Conservation (phyloP, 2,329 filamentous ascomycete species). For the Microcyclosporella mali region DNA sequence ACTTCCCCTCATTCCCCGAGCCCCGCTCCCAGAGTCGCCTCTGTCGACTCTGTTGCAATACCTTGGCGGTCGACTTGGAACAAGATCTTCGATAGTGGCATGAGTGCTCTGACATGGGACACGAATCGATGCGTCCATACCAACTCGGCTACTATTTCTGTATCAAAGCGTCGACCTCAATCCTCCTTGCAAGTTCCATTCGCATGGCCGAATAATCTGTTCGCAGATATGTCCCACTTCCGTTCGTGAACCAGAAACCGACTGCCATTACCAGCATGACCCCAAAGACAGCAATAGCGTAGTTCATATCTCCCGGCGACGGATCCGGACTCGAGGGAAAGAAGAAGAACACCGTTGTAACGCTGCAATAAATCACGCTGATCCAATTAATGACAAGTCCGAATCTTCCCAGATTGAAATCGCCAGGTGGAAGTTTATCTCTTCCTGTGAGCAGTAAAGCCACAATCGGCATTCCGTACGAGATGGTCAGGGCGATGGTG, state of each 20-base stretch:
- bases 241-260: conserved; percentile 48
- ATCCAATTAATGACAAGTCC: conserved; percentile 33
- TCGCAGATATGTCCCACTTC: conserved; percentile 34
- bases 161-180: conserved; percentile 7
- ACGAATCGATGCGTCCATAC: too few relatives aligned
- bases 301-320: conserved; percentile 49
- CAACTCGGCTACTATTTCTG: too few relatives aligned
- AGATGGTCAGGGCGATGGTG: conserved; percentile 38
- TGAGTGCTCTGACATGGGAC: too few relatives aligned
- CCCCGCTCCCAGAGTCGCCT: too few relatives aligned
- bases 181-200: conserved; percentile 15
- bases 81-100: too few relatives aligned
- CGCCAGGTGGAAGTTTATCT: conserved; percentile 44
- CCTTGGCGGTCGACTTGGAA: too few relatives aligned
- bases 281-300: conserved; percentile 52
- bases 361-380: conserved; percentile 46
- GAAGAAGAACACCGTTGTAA: conserved; percentile 53
- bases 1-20: too few relatives aligned
- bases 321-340: conserved; percentile 46
- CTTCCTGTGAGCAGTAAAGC: conserved; percentile 43
- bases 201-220: conserved; percentile 19
- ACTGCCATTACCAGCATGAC: conserved; percentile 49
- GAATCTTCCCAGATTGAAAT: conserved; percentile 41
- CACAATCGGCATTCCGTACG: conserved; percentile 37
- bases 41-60: too few relatives aligned